Conservation (phyloP, 2,329 filamentous ascomycete species). For the Nothophoma quercina region DNA sequence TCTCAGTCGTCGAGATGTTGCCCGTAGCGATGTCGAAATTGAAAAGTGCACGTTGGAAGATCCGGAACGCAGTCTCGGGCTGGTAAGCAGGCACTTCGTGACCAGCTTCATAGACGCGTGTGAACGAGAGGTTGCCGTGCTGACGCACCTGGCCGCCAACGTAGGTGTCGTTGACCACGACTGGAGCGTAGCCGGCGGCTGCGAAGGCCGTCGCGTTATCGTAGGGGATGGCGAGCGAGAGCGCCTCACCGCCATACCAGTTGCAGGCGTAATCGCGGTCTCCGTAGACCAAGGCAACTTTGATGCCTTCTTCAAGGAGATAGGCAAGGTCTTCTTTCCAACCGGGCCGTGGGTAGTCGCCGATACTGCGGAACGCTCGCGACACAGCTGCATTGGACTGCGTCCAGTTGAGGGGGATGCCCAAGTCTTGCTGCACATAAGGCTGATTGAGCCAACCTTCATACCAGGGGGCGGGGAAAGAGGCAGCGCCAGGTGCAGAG, state of each 20-base stretch:
- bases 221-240: slow-evolving; percentile 66
- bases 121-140: slow-evolving; percentile 70
- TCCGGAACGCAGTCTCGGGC: slow-evolving; percentile 59
- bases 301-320: slow-evolving; percentile 59
- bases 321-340: slow-evolving; percentile 59
- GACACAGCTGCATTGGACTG: slow-evolving; percentile 51
- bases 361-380: slow-evolving; percentile 56
- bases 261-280: slow-evolving; percentile 59
- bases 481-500: slow-evolving; percentile 57
- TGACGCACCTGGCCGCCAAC: slow-evolving; percentile 78
- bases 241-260: slow-evolving; percentile 77
- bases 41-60: slow-evolving; percentile 62
- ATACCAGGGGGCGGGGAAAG: slow-evolving; percentile 53
- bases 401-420: slow-evolving; percentile 67
- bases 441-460: slow-evolving; percentile 64
- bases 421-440: slow-evolving; percentile 62
- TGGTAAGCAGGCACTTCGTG: slow-evolving; percentile 60
- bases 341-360: slow-evolving; percentile 58
- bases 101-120: slow-evolving; percentile 61
- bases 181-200: slow-evolving; percentile 73
- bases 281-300: slow-evolving; percentile 42
- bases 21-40: slow-evolving; percentile 64
- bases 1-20: slow-evolving; percentile 50
- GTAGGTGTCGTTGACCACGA: slow-evolving; percentile 72
- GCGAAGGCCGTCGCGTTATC: slow-evolving; percentile 65